Percentiles rank a stretch among this genome's conserved stretches.
Evolutionary conservation across 208 protist genomes (phyloP).

Genomic region (Phytomonas francai): DNA sequence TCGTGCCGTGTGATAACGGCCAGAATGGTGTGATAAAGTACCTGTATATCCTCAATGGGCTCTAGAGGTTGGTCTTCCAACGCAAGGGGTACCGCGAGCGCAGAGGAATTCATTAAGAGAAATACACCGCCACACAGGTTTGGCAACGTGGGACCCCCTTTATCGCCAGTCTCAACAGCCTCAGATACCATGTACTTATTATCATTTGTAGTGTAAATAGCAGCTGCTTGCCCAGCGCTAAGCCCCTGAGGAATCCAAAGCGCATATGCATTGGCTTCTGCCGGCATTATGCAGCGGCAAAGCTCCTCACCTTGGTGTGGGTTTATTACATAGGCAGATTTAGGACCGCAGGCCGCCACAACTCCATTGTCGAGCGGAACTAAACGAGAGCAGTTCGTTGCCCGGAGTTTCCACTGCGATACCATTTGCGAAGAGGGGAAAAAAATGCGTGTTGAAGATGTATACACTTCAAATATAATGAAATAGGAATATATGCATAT

Average conservation of each 20-base stretch:
- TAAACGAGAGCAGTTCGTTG: conserved; percentile 36
- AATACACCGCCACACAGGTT: neutral
- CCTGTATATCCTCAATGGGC: conserved; percentile 18
- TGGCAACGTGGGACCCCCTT: conserved; percentile 3
- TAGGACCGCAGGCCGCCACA: conserved; percentile 32
- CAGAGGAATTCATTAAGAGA: conserved; percentile 1
- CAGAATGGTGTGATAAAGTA: conserved; percentile 36
- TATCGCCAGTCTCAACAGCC: conserved; percentile 10
- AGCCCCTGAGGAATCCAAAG: conserved; percentile 36
- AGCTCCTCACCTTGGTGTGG: conserved; percentile 6
- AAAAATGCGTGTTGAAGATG: neutral
- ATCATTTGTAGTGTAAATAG: conserved; percentile 1
- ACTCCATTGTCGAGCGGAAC: conserved; percentile 19
- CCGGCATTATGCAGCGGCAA: conserved; percentile 18
- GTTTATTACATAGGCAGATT: conserved; percentile 27
- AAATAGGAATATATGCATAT: conserved; percentile 11
- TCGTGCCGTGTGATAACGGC: conserved; percentile 17
- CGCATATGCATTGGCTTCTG: conserved; percentile 21
- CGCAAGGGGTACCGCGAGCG: conserved; percentile 1
- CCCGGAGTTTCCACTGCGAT: conserved; percentile 29
- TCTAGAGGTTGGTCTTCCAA: conserved; percentile 10
- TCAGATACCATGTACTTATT: conserved; percentile 2
- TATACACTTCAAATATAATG: conserved; percentile 1
- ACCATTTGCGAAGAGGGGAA: conserved; percentile 15
- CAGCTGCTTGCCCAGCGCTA: neutral